phyloP scores from a whole-genome alignment of 768 basidiomycete genomes.

The Podaxis carcinomalis region DNA sequence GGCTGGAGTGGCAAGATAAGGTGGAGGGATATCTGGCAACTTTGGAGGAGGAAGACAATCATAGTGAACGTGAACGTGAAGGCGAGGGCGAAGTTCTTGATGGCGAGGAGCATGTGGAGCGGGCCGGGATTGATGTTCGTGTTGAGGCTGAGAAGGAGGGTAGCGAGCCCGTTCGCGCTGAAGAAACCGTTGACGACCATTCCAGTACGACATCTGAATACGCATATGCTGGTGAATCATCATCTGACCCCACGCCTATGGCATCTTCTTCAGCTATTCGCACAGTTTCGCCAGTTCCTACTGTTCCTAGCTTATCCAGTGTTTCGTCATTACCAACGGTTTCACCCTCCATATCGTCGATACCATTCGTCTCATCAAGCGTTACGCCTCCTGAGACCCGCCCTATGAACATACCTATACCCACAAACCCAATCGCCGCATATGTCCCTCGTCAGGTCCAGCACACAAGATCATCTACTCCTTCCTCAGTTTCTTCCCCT shows the following conservation, averaged over 20 bases:
- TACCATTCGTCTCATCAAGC: conserved; percentile 10
- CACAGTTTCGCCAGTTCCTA: conserved; percentile 37
- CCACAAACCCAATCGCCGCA: conserved; percentile 17
- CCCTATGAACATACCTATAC: conserved; percentile 12
- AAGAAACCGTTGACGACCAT: conserved; percentile 40
- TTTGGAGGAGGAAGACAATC: conserved; percentile 52
- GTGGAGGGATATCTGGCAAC: conserved; percentile 65
- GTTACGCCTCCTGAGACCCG: conserved; percentile 23
- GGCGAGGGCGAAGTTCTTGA: conserved; percentile 24
- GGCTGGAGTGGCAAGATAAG: conserved; percentile 94
- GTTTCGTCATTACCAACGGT: background rate
- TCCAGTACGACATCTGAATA: conserved; percentile 67
- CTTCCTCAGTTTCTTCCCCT: conserved; percentile 85
- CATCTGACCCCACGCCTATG: conserved; percentile 68
- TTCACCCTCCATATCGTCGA: conserved; percentile 25
- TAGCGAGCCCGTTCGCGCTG: conserved; percentile 7
- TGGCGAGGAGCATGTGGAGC: conserved; percentile 35
- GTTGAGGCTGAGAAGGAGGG: background rate
- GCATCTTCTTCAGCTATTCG: conserved; percentile 32
- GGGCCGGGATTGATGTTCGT: conserved; percentile 14
- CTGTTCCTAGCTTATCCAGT: conserved; percentile 15
- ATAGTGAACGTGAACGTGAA: conserved; percentile 28
- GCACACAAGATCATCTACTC: conserved; percentile 76
- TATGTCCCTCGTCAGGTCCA: conserved; percentile 41
- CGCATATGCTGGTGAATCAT: conserved; percentile 40